Conservation (phyloP, 371 early-diverging fungal genomes). For the Saksenaea oblongispora region DNA sequence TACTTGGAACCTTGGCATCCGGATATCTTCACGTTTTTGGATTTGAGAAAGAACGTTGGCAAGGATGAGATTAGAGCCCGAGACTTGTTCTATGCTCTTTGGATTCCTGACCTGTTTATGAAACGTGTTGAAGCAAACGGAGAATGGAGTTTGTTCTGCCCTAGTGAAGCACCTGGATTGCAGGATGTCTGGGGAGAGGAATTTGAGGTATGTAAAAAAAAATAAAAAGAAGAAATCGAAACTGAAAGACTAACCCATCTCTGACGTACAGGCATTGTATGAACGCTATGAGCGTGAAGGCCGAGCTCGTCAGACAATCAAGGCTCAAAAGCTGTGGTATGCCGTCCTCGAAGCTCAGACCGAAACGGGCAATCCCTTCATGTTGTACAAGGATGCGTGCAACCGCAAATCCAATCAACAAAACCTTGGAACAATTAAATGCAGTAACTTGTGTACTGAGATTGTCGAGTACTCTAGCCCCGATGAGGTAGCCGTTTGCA, state of each 20-base stretch:
- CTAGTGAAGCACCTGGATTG: constrained; percentile 87
- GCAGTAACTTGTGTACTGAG: constrained; percentile 84
- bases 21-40: constrained; percentile 93
- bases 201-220: constrained; percentile 56
- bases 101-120: constrained; percentile 98
- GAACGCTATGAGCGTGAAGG: constrained; percentile 80
- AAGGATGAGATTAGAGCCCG: constrained; percentile 95
- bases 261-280: constrained; percentile 70
- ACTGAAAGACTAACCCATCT: constrained; percentile 25
- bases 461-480: constrained; percentile 96
- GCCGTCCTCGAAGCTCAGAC: constrained; percentile 94
- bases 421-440: constrained; percentile 96
- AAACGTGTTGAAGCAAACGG: constrained; percentile 86
- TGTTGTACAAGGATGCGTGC: constrained; percentile 96
- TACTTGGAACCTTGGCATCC: constrained; percentile 98
- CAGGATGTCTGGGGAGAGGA: constrained; percentile 90
- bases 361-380: constrained; percentile 97
- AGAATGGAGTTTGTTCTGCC: constrained; percentile 96
- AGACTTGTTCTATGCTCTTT: constrained; percentile 92
- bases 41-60: constrained; percentile 94
- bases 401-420: constrained; percentile 98
- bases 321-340: constrained; percentile 96
- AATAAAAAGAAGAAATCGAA: too few species aligned
- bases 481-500: constrained; percentile 99
- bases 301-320: constrained; percentile 76